These are phyloP conservation scores for Inga oerstediana DNA, from an alignment of 306 rosid genomes.

Conservation along the genomic window DNA sequence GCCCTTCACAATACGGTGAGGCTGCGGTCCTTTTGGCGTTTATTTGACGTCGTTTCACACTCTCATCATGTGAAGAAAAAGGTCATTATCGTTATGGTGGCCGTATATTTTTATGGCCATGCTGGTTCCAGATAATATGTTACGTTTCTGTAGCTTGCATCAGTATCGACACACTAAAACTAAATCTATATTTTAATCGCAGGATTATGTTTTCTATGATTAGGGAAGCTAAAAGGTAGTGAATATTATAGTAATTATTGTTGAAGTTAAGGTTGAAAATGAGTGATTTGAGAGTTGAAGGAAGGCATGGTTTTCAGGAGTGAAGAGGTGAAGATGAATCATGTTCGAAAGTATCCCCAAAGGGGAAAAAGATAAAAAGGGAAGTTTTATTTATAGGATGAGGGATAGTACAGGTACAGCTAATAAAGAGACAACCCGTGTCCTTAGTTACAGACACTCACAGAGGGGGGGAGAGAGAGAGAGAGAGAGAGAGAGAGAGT, in stretches of 20 bases:
- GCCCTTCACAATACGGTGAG: not conserved
- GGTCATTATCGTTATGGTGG: constrained; percentile 13
- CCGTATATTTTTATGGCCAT: not conserved
- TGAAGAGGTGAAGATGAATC: not conserved
- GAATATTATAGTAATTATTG: not conserved
- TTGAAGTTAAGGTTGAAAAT: not conserved
- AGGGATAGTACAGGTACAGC: not conserved
- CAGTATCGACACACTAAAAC: not conserved
- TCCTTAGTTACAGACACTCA: not conserved
- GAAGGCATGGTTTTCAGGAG: not conserved
- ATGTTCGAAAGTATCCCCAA: constrained; percentile 1
- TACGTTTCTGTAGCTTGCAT: not conserved
- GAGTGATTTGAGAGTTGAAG: not conserved
- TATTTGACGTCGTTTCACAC: constrained; percentile 22
- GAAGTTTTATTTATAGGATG: not conserved
- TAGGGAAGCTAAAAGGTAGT: not conserved
- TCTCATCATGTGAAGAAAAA: constrained; percentile 7
- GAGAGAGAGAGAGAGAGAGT: not conserved
- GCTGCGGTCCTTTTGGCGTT: constrained; percentile 32
- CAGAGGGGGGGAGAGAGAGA: no score
- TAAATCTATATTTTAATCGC: no score
- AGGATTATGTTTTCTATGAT: not conserved
- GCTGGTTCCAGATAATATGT: not conserved
- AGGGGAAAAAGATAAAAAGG: not conserved
- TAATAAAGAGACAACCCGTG: constrained; percentile 9